Conservation (phyloP, 148 eudicot genomes). For the Simmondsia chinensis region DNA sequence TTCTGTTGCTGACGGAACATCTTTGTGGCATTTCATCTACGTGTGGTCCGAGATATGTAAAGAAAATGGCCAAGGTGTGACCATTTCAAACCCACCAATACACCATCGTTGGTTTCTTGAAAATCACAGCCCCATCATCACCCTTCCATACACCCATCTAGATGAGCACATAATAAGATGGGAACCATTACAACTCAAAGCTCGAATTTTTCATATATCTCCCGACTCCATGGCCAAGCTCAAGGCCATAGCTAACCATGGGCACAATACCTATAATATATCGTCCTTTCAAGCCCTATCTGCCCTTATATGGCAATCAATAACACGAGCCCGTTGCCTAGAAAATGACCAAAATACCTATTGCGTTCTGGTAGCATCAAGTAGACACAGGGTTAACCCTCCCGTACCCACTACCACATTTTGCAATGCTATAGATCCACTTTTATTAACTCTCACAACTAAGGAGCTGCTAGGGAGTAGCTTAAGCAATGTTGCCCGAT, state of each 20-base stretch:
- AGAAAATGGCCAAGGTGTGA: neutral
- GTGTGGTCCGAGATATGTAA: neutral
- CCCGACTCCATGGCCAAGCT: slow-evolving; percentile 4
- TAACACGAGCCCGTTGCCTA: slow-evolving; percentile 14
- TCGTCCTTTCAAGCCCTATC: slow-evolving; percentile 13
- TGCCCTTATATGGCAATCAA: slow-evolving; percentile 16
- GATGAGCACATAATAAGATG: neutral
- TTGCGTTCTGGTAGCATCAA: neutral
- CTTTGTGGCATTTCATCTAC: slow-evolving; percentile 10
- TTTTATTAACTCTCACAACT: neutral
- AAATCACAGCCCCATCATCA: neutral
- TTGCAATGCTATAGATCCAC: neutral
- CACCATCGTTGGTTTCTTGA: neutral
- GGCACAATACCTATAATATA: neutral
- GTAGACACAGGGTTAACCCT: slow-evolving; percentile 9
- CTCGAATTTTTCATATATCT: slow-evolving; percentile 9
- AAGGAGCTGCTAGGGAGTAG: neutral
- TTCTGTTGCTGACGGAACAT: slow-evolving; percentile 2
- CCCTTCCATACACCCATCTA: neutral
- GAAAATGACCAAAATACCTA: neutral
- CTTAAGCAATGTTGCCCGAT: neutral
- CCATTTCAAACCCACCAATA: neutral
- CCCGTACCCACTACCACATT: slow-evolving; percentile 5
- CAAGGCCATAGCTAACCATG: slow-evolving; percentile 7
- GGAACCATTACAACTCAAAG: neutral